Base-by-base conservation (phyloP, 2,329 filamentous ascomycete genomes). In the Exophiala xenobiotica region DNA sequence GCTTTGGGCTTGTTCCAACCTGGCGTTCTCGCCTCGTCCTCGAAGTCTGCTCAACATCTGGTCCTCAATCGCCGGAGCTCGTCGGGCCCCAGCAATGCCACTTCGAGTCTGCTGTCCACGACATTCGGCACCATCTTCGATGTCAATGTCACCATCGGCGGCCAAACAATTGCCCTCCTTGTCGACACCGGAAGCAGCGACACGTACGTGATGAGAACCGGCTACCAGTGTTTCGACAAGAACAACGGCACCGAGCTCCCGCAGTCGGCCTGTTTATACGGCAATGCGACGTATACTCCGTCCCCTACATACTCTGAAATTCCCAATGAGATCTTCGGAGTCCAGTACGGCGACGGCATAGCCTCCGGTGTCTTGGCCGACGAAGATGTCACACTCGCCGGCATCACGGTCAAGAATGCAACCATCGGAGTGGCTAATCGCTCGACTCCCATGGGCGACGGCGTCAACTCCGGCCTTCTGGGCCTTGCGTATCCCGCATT, bases 401-500 rank as follows among this genome's bases (percentile, higher is more conserved):
- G 39, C 7, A 54, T 65, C 14, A 54, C 53, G 4, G 58, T 67
- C 42, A 60, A 67, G 2, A 23, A 65, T 6, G 75, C 79, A 59
- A 68, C 74, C 24, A 65, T 81, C n/a, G 76, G 69, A 0, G 55
- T 78, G 12, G 75, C 76, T 3, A 67, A 73, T 41, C 56, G 62
- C 27, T 70, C 74, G 0, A 68, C 65, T 9, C 76, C 71, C 66
- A 61, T 67, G 14, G 75, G 75, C 6, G 74, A 79, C 49, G 68
- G 66, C 1, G 63, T 69, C 16, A 73, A 74, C 1, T 73, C 70
- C 20, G 78, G 79, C 2, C 63, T 81, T 2, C 58, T 81, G 3
- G 79, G 78, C 1, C 67, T 82, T 9, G 76, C 69, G 1, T 81
- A 78, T 58, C 72, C 75, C 6, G 66, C 70, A 11, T 59, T 79